These are phyloP conservation scores for Naganishia sp. DNA, from an alignment of 1,284 basidiomycete genomes.

Conservation along the genomic window DNA sequence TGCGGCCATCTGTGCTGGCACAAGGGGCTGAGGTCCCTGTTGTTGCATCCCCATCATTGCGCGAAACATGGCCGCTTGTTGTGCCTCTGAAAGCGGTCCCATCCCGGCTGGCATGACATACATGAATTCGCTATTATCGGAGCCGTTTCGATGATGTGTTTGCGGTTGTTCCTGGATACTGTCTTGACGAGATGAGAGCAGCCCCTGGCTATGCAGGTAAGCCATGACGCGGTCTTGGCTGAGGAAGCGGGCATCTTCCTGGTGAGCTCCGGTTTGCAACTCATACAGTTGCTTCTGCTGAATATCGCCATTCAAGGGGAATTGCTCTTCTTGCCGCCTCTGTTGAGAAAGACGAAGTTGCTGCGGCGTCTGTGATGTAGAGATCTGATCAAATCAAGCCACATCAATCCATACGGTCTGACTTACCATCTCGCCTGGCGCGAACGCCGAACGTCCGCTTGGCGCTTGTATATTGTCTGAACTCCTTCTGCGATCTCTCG, in stretches of 20 bases:
- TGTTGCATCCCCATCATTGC: slow-evolving; percentile 16
- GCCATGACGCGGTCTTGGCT: slow-evolving; percentile 25
- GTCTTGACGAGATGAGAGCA: background rate
- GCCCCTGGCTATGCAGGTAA: slow-evolving; percentile 13
- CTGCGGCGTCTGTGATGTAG: background rate
- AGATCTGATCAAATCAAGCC: too few relatives aligned
- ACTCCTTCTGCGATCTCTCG: slow-evolving; percentile 19
- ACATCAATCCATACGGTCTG: too few relatives aligned
- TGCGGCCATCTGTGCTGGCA: background rate
- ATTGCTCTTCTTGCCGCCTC: background rate
- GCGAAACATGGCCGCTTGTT: slow-evolving; percentile 25
- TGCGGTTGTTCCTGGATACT: too few relatives aligned
- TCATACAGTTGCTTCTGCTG: slow-evolving; percentile 18
- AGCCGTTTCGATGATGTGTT: background rate
- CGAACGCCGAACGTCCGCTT: background rate
- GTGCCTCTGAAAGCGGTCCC: slow-evolving; percentile 7
- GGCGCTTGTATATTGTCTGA: slow-evolving; percentile 6
- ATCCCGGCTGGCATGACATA: background rate
- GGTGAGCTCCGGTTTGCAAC: background rate
- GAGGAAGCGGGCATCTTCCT: slow-evolving; percentile 10
- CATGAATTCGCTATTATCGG: background rate
- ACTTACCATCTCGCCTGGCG: slow-evolving; percentile 1
- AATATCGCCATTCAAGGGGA: background rate
- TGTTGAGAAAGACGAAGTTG: background rate
- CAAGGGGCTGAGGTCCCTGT: background rate